Evolutionary conservation across 2,329 filamentous ascomycete genomes (phyloP), one percentile per base, ranked within the genome.

Genomic region (Cytospora piceae): DNA sequence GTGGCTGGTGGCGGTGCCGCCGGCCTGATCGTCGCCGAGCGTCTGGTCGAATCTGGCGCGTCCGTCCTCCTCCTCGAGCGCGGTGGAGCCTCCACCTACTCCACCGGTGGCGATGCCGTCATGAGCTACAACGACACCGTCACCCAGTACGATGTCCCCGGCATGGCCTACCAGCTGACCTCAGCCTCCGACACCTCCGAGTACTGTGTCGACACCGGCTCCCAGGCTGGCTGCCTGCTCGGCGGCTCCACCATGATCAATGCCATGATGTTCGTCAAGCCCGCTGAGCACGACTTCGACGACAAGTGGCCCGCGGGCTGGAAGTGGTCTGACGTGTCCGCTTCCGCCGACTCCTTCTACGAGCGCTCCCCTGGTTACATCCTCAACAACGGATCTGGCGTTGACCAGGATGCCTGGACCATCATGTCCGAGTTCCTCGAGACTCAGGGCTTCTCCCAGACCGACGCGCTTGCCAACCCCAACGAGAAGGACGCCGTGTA

Each of bases 41-140:
- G 76, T 15, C 72, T 79, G 8, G 75, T 74, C 11, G 77, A 79
- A 70, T 74, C 74, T 20, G 76, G 76, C 37, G 73, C 72, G 39
- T 75, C 74, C 4, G 77, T 79, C 4, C 73, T 79, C 8, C 73
- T 79, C 8, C 67, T 79, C 39, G 77, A 79, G 69, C 76, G 77
- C 53, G 77, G 77, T 55, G 72, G 69, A 24, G 71, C 76, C 22
- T 77, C 77, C 12, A 73, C 73, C 8, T 73, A 71, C 65, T 70
- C 73, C 4, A 73, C 71, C 20, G 77, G 77, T 37, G 76, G 77
- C 37, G 69, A 72, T 22, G 63, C 69, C 22, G 63, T 69, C 15
- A 67, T 73, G 27, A 69, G 72, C 60, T 75, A 77, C 77, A 74
- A 78, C 72, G 70, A 71, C 53, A 74, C 71, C 29, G 62, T 76